These are phyloP conservation scores for Mycena maculata DNA, from an alignment of 768 basidiomycete species.

Conservation along the genomic window DNA sequence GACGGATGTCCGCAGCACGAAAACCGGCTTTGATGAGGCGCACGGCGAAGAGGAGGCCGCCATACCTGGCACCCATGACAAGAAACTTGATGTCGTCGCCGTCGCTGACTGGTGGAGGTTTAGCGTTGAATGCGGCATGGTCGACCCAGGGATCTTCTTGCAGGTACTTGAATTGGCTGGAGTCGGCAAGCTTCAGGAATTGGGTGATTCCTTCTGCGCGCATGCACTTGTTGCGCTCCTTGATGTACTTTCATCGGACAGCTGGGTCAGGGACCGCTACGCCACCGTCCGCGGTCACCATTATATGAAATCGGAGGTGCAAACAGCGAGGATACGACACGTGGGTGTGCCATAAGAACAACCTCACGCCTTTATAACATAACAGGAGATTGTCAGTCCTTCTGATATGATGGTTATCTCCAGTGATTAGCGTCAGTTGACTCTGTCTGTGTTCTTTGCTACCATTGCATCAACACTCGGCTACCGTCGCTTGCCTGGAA, in stretches of 20 bases:
- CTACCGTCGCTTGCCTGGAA: too few species aligned
- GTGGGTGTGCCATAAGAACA: too few species aligned
- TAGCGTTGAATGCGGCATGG: slow-evolving; percentile 24
- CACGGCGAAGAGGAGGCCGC: slow-evolving; percentile 24
- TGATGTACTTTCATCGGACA: slow-evolving; percentile 20
- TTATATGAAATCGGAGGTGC: neutral
- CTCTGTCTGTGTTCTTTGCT: too few species aligned
- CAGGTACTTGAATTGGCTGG: slow-evolving; percentile 14
- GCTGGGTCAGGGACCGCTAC: neutral
- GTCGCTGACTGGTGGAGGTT: slow-evolving; percentile 12
- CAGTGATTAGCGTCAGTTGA: too few species aligned
- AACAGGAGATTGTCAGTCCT: too few species aligned
- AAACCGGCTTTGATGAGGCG: slow-evolving; percentile 30
- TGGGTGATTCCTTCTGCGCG: slow-evolving; percentile 23
- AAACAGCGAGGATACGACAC: too few species aligned
- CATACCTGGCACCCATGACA: slow-evolving; percentile 22
- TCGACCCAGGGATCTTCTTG: slow-evolving; percentile 27
- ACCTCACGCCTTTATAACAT: too few species aligned
- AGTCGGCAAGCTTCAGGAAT: slow-evolving; percentile 22
- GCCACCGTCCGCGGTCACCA: neutral
- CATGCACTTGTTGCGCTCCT: slow-evolving; percentile 32
- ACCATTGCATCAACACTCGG: too few species aligned
- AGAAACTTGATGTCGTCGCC: slow-evolving; percentile 21
- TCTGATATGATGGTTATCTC: too few species aligned
- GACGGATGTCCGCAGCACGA: slow-evolving; percentile 20